Evolutionary conservation across 768 basidiomycete species (phyloP), one percentile per base, ranked within the genome.

Genomic region (Phaffia tasmanica): DNA sequence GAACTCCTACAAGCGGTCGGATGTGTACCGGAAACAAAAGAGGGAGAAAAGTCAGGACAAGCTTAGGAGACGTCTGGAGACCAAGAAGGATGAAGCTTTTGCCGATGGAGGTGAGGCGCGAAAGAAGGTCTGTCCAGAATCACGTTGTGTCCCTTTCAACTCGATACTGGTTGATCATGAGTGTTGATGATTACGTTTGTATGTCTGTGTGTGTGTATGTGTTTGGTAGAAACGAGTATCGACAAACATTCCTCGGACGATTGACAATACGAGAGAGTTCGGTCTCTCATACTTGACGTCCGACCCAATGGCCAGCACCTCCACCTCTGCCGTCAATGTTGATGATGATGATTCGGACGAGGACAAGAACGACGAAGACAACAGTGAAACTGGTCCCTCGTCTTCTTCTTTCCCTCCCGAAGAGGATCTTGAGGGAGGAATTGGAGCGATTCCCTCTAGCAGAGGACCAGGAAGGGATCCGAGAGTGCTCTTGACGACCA

Each of bases 231-330:
- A 85, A 84, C 84, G 92, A 65, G 78, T 88, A 27, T 81, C 83
- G 7, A 83, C 87, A 72, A 95, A 95, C 79, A 81, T 93, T 14
- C 93, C 93, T 0, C 82, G 83, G 55, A 99, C 95, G 0, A 83
- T 97, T 27, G 95, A 99, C 74, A 98, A 97, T 74, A 87, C 85
- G 68, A 84, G 93, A 69, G 86, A 93, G 76, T 87, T 84, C 71
- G 76, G 77, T 49, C 70, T 77, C 6, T 77, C 76, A 27, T 77
- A 79, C 70, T 70, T 79, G 47, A 77, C 75, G 15, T 74, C 77
- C 35, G 73, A 78, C 70, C 78, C 78, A 23, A 72, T 42, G 29
- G 50, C 65, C n/a, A 61, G 59, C 11, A 59, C 59, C 2, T 67
- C 65, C n/a, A 62, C 64, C 16, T 57, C 29, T 16, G 21, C 25